phyloP scores from a whole-genome alignment of 2,329 filamentous ascomycete genomes.

The Talaromyces sp. region DNA sequence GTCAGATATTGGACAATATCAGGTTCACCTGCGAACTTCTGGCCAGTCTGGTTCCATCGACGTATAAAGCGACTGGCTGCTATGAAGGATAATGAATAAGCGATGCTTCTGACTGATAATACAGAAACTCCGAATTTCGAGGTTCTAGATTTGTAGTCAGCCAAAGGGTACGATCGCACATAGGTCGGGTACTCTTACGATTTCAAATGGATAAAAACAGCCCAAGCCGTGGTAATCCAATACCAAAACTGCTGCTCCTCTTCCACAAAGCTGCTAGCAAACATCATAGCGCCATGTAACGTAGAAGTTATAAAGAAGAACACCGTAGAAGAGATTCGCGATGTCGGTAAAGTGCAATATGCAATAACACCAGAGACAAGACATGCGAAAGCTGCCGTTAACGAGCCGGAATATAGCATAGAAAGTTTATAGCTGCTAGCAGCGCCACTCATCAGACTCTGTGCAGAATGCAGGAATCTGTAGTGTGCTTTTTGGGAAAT shows the following conservation, averaged over 20 bases:
- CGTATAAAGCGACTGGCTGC: conserved; percentile 61
- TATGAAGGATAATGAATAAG: conserved; percentile 48
- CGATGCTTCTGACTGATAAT: background rate
- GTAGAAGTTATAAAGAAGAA: conserved; percentile 51
- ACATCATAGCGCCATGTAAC: conserved; percentile 83
- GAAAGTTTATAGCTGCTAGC: conserved; percentile 85
- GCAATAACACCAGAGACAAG: conserved; percentile 29
- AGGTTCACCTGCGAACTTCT: conserved; percentile 86
- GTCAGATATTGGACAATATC: conserved; percentile 76
- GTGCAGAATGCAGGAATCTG: conserved; percentile 65
- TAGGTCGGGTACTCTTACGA: conserved; percentile 18
- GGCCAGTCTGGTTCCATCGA: conserved; percentile 94
- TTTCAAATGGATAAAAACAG: conserved; percentile 45
- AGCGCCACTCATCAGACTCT: conserved; percentile 76
- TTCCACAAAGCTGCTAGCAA: conserved; percentile 94
- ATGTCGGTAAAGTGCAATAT: conserved; percentile 26
- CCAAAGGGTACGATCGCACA: background rate
- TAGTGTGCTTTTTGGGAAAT: conserved; percentile 26
- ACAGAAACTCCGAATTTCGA: background rate
- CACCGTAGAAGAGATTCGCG: conserved; percentile 17
- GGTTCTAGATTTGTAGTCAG: conserved; percentile 4
- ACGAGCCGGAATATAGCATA: conserved; percentile 34
- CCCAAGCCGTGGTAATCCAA: conserved; percentile 60
- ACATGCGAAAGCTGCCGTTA: conserved; percentile 42
- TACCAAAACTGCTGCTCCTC: conserved; percentile 99